phyloP scores from a whole-genome alignment of 768 basidiomycete species.

The Dendrothele bispora region DNA sequence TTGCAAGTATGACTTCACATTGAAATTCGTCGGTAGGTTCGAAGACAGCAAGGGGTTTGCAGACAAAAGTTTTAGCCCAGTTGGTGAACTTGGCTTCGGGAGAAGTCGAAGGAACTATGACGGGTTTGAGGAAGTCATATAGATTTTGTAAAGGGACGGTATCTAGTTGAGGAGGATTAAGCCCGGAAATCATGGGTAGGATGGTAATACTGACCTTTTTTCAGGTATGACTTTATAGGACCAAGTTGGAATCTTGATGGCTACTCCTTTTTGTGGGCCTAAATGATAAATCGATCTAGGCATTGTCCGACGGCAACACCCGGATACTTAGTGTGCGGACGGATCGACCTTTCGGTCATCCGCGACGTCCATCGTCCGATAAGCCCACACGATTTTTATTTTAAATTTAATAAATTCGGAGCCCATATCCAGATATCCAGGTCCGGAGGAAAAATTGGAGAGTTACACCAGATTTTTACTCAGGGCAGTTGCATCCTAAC shows the following conservation, averaged over 20 bases:
- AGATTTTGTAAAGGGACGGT: slow-evolving; percentile 47
- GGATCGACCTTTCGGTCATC: too few relatives aligned
- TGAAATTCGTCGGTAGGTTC: slow-evolving; percentile 70
- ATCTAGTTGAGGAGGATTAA: slow-evolving; percentile 30
- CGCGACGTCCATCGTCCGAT: too few relatives aligned
- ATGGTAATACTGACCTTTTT: slow-evolving; percentile 27
- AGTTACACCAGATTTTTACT: too few relatives aligned
- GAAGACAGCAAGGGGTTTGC: slow-evolving; percentile 69
- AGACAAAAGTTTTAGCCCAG: slow-evolving; percentile 84
- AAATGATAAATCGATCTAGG: background rate
- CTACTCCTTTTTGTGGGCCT: background rate
- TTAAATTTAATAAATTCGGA: too few relatives aligned
- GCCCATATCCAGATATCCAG: too few relatives aligned
- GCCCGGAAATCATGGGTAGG: slow-evolving; percentile 35
- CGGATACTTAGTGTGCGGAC: too few relatives aligned
- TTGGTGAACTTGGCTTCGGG: slow-evolving; percentile 62
- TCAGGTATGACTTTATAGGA: slow-evolving; percentile 31
- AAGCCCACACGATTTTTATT: too few relatives aligned
- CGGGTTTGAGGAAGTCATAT: slow-evolving; percentile 51
- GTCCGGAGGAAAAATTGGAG: too few relatives aligned
- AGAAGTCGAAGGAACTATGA: slow-evolving; percentile 46
- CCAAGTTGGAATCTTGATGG: slow-evolving; percentile 12
- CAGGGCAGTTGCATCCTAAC: too few relatives aligned
- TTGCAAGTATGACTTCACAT: slow-evolving; percentile 74
- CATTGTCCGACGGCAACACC: background rate